Evolutionary conservation across 192 early-diverging fungal species (phyloP), one percentile per base, ranked within the genome.

Genomic region (Backusella tuberculispora): DNA sequence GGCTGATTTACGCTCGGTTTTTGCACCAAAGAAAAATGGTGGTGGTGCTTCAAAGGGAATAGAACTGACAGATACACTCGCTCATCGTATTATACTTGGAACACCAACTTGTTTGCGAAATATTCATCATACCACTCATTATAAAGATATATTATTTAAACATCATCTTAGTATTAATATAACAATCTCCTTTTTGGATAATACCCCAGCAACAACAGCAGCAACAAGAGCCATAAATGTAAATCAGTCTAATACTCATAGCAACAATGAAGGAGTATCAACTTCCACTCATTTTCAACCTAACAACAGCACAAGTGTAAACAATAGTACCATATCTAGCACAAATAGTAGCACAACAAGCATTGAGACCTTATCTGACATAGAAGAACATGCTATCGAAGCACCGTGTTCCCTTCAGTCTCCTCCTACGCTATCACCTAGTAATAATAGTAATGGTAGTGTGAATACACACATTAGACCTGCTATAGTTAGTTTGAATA

Each of bases 51-150:
- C 21, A 12, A 38, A 53, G 9, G 71, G 71, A 12, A 17, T 78
- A 17, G 71, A 72, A 29, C 63, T 78, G 9, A 37, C 60, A 2
- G 71, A 78, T 68, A 73, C 76, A 3, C 43, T 73, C 15, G 71
- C 43, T 5, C 68, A 78, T 34, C 71, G 76, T n/a, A 65, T 78
- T 42, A 68, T 71, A 5, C 66, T 78, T 67, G 64, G 41, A 3
- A 78, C 71, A n/a, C 76, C 76, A 17, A 72, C 66, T 14, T 78
- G 76, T 68, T 26, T 46, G 15, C 26, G 42, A 5, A 72, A 73
- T 14, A 73, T 78, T 37, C 76, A 72, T 26, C 76, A 78, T 44
- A 48, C 71, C 6, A 78, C 76, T 5, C 71, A 78, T 43, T 78
- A 68, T 44, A 66, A 73, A 42, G 66, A 67, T 13, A 78, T 78